Percentiles rank a stretch among this genome's conserved stretches.
These are phyloP conservation scores for Zelonia costaricensis DNA, from an alignment of 208 protist species.

Conservation along the genomic window DNA sequence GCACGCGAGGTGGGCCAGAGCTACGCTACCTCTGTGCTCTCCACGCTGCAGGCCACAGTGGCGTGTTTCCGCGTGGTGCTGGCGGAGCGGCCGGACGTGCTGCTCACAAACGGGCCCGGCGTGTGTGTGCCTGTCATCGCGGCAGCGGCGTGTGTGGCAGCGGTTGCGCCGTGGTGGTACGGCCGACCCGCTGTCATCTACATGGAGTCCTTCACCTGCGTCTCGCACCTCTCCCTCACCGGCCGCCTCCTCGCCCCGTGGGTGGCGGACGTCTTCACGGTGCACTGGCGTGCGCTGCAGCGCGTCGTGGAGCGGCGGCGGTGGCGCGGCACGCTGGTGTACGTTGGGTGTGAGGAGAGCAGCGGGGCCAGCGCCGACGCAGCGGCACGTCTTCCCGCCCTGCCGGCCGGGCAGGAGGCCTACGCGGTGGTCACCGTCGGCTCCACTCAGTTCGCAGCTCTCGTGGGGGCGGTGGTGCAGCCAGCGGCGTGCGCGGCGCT, in stretches of 20 bases:
- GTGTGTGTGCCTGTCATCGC: slow-evolving; percentile 89
- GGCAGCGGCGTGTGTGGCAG: slow-evolving; percentile 49
- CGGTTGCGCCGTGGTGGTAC: slow-evolving; percentile 40
- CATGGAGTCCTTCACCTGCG: slow-evolving; percentile 90
- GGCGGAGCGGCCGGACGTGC: slow-evolving; percentile 56
- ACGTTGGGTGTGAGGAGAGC: slow-evolving; percentile 35
- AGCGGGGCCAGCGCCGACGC: not conserved
- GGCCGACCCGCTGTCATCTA: slow-evolving; percentile 74
- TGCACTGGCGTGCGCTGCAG: slow-evolving; percentile 76
- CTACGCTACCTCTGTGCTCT: slow-evolving; percentile 78
- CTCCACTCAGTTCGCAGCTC: slow-evolving; percentile 76
- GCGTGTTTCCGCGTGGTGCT: slow-evolving; percentile 33
- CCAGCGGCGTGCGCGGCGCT: slow-evolving; percentile 42
- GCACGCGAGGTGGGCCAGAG: slow-evolving; percentile 92
- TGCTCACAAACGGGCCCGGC: slow-evolving; percentile 92
- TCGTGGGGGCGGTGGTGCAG: slow-evolving; percentile 56
- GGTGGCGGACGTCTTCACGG: slow-evolving; percentile 78
- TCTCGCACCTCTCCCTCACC: slow-evolving; percentile 79
- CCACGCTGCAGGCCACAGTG: slow-evolving; percentile 54
- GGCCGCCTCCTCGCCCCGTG: slow-evolving; percentile 63
- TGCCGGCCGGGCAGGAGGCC: not conserved
- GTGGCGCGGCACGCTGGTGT: slow-evolving; percentile 31
- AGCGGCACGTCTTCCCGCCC: not conserved
- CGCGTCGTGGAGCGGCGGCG: slow-evolving; percentile 19
- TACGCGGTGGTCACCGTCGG: slow-evolving; percentile 90